Percentiles rank a stretch among this genome's conserved stretches.
Conservation (phyloP, 768 basidiomycete species). For the Tubosaeta sp. region DNA sequence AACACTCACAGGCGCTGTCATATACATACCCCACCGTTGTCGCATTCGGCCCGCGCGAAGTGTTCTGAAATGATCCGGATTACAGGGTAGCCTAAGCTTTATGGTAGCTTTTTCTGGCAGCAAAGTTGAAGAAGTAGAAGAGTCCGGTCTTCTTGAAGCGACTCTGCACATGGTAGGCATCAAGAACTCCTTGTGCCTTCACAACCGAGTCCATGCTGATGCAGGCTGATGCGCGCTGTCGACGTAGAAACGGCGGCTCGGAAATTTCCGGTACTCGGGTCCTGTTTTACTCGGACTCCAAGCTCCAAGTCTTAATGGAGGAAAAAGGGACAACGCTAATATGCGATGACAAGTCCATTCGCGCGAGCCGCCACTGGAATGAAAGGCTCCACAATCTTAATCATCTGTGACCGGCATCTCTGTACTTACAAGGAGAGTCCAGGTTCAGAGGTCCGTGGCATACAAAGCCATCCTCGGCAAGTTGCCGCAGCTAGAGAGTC, state of each 20-base stretch:
- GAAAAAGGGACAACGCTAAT: background rate
- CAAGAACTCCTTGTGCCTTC: background rate
- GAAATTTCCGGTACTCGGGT: background rate
- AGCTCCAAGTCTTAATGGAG: background rate
- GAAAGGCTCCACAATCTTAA: background rate
- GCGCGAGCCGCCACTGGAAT: background rate
- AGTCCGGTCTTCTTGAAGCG: background rate
- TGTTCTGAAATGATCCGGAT: background rate
- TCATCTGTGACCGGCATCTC: no score
- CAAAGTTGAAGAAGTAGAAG: background rate
- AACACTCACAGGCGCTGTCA: background rate
- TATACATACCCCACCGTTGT: background rate
- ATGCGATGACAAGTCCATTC: background rate
- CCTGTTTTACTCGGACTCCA: background rate
- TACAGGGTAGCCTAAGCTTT: background rate
- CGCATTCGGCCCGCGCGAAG: background rate
- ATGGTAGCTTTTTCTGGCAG: background rate
- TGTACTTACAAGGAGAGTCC: background rate
- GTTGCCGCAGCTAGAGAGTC: background rate
- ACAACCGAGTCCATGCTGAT: background rate
- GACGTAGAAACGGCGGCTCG: background rate
- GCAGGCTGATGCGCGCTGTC: background rate
- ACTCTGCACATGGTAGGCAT: background rate
- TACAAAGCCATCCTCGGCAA: background rate
- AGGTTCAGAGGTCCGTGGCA: background rate